Conservation (phyloP, 345 rosid genomes). For the Moringa oleifera region DNA sequence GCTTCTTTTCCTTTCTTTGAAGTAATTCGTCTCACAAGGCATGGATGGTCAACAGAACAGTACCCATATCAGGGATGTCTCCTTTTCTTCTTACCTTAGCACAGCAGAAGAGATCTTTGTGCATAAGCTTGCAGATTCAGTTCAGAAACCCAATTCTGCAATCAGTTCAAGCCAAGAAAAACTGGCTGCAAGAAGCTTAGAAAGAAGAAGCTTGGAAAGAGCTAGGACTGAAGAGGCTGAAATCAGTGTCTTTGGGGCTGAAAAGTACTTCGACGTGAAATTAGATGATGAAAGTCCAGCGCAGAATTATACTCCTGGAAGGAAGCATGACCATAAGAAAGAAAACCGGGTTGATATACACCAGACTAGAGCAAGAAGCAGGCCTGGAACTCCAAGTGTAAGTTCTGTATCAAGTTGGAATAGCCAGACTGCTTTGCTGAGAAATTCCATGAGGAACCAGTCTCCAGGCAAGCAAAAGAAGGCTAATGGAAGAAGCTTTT, state of each 20-base stretch:
- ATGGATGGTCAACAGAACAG: background rate
- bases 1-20: no score
- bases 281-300: constrained; percentile 27
- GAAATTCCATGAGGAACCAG: constrained; percentile 17
- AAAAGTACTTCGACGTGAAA: constrained; percentile 53
- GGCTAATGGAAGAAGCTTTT: constrained; percentile 33
- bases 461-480: constrained; percentile 24
- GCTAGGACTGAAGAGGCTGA: constrained; percentile 41
- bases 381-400: constrained; percentile 42
- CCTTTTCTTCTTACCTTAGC: constrained; percentile 30
- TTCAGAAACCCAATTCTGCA: background rate
- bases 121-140: constrained; percentile 24
- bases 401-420: constrained; percentile 44
- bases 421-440: constrained; percentile 36
- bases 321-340: constrained; percentile 8
- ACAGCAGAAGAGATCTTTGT: constrained; percentile 22
- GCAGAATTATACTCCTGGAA: background rate
- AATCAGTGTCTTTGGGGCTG: constrained; percentile 69
- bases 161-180: constrained; percentile 1
- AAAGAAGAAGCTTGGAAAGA: constrained; percentile 13
- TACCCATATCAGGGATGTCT: constrained; percentile 12
- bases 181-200: constrained; percentile 5
- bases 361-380: constrained; percentile 36
- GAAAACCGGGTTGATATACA: constrained; percentile 22
- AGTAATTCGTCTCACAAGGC: background rate